These are phyloP conservation scores for Phytopythium delawarense DNA, from an alignment of 352 stramenopile genomes.

Conservation along the genomic window DNA sequence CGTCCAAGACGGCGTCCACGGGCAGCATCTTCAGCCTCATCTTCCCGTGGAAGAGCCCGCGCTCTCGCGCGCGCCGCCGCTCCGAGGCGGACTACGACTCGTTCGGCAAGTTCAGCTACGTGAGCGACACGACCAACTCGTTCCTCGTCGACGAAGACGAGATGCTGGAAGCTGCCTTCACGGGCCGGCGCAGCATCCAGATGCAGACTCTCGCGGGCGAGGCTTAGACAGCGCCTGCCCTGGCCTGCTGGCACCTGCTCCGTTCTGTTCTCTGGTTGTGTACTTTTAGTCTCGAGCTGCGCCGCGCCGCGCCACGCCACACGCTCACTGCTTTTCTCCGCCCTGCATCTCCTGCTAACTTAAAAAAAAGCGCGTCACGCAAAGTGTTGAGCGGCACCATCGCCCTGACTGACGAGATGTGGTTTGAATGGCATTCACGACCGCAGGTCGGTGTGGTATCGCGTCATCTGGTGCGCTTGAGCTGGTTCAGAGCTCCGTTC, in stretches of 20 bases:
- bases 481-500: neutral
- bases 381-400: too few relatives aligned
- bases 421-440: too few relatives aligned
- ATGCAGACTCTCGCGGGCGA: slow-evolving; percentile 76
- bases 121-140: slow-evolving; percentile 85
- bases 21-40: slow-evolving; percentile 83
- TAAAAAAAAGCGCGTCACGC: too few relatives aligned
- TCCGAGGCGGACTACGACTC: slow-evolving; percentile 60
- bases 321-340: neutral
- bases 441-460: too few relatives aligned
- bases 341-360: neutral
- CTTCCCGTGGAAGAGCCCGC: slow-evolving; percentile 70
- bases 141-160: slow-evolving; percentile 88
- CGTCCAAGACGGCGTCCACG: slow-evolving; percentile 73
- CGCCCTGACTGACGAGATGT: too few relatives aligned
- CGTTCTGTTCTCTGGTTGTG: slow-evolving; percentile 1
- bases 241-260: neutral
- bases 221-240: slow-evolving; percentile 23
- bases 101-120: slow-evolving; percentile 88
- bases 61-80: slow-evolving; percentile 41
- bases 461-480: neutral
- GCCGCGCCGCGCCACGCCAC: neutral
- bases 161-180: slow-evolving; percentile 85
- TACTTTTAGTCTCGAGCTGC: slow-evolving; percentile 9
- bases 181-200: slow-evolving; percentile 74